phyloP scores from a whole-genome alignment of 2,329 filamentous ascomycete genomes.

The Ambrosiella xylebori region DNA sequence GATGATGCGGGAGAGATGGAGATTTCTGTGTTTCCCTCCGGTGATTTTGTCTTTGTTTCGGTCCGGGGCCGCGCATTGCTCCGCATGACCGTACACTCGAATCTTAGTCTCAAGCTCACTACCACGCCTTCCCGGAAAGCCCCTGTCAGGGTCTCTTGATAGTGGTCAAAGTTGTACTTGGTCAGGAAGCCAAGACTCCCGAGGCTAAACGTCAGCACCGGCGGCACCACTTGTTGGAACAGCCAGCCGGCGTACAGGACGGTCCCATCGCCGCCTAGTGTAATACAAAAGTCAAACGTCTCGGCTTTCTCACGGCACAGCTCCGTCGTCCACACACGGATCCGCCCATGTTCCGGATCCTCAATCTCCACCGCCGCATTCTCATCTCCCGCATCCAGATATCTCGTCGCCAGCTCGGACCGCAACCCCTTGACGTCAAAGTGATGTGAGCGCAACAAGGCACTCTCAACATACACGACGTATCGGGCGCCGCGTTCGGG shows the following conservation, averaged over 20 bases:
- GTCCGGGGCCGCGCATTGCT: conserved; percentile 31
- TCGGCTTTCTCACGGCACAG: conserved; percentile 66
- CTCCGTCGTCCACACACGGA: conserved; percentile 70
- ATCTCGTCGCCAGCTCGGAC: conserved; percentile 29
- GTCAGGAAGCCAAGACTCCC: conserved; percentile 90
- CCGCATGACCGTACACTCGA: conserved; percentile 89
- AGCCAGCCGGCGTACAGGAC: conserved; percentile 93
- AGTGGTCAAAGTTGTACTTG: conserved; percentile 80
- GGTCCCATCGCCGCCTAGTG: conserved; percentile 87
- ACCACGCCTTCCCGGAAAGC: conserved; percentile 73
- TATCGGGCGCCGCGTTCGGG: conserved; percentile 50
- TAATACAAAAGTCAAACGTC: conserved; percentile 84
- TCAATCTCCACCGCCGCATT: conserved; percentile 18
- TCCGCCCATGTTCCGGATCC: conserved; percentile 28
- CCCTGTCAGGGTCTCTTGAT: conserved; percentile 47
- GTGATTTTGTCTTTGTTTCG: not conserved
- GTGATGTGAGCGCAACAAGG: conserved; percentile 48
- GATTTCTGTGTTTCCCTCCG: not conserved
- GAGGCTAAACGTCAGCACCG: conserved; percentile 77
- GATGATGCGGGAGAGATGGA: not conserved
- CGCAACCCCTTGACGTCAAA: conserved; percentile 60
- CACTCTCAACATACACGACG: conserved; percentile 69
- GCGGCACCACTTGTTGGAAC: conserved; percentile 88
- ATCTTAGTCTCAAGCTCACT: conserved; percentile 70
- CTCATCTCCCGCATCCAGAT: too few relatives aligned